phyloP scores from a whole-genome alignment of 495 filamentous ascomycete genomes.

The Patellaria atrata region DNA sequence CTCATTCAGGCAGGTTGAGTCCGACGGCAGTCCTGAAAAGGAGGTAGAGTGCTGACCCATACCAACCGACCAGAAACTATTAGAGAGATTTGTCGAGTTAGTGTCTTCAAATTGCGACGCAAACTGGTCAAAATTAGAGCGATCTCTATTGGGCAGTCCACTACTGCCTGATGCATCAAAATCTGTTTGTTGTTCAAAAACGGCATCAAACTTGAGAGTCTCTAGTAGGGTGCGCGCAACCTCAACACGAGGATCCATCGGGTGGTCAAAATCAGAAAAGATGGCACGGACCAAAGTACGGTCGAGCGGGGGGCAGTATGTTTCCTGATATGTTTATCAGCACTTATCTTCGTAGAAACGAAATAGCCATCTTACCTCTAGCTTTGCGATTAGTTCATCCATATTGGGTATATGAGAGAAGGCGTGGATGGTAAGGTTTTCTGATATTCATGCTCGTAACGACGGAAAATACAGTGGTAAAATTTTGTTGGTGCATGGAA shows the following conservation, averaged over 20 bases:
- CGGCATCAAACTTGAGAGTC: conserved; percentile 42
- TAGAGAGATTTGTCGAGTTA: conserved; percentile 31
- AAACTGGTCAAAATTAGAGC: conserved; percentile 6
- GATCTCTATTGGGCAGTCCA: conserved; percentile 17
- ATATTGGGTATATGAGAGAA: no score
- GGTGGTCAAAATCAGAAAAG: conserved; percentile 46
- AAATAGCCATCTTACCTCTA: neutral
- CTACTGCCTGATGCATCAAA: conserved; percentile 70
- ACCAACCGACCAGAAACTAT: conserved; percentile 16
- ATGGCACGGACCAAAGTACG: conserved; percentile 51
- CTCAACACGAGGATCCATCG: conserved; percentile 33
- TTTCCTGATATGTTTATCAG: conserved; percentile 29
- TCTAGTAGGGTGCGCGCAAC: conserved; percentile 41
- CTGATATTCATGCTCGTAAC: no score
- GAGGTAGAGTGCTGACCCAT: conserved; percentile 10
- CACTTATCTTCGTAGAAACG: neutral
- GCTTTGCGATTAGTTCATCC: neutral
- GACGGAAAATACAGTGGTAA: no score
- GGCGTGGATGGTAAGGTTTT: no score
- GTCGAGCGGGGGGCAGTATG: conserved; percentile 50
- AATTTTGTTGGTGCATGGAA: no score
- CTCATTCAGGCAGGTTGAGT: no score
- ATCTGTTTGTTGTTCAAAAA: conserved; percentile 48
- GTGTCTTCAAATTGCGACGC: conserved; percentile 29
- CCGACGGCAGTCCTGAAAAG: conserved; percentile 4